Evolutionary conservation across 768 basidiomycete genomes (phyloP), one percentile per base, ranked within the genome.

Genomic region (Phanerochaete sordida): DNA sequence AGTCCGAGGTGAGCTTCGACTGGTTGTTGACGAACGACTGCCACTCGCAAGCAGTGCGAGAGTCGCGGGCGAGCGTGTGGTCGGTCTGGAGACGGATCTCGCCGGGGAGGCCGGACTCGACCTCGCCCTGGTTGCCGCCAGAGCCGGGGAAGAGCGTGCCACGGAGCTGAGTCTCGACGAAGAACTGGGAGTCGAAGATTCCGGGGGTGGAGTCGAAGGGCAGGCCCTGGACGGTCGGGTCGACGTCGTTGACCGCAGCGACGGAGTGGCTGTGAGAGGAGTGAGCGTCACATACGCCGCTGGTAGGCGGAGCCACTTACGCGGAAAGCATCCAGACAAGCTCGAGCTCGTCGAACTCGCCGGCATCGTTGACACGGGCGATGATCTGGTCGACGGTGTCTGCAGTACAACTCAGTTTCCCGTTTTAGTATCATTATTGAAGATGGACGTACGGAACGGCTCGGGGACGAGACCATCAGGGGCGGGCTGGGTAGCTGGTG

Each of bases 1-100:
- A 64, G 50, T 37, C 21, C 39, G 33, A 19, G 31, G 46, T 43
- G 45, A 69, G 63, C 56, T 66, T 64, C 1, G 51, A 30, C 56
- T 68, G 66, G 59, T 69, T 52, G 60, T 57, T 62, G 27, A 74
- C 75, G 58, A 76, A 73, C 1, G 73, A 72, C 68, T 82, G 81
- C 80, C 80, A 82, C 49, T 67, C 66, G 70, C 81, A 81, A 19
- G 77, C 74, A 24, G 81, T 83, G 39, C 76, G 69, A 1, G 73
- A 63, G 68, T 81, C 77, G 68, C 61, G 60, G 31, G 59, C 59
- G 30, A 56, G 26, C 12, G 30, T 31, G 26, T 39, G 31, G 68
- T 81, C 79, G 30, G 79, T 80, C 64, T 76, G 73, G 30, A 81
- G 65, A 30, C 79, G 77, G 15, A 81, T 66, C 61, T 76, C 76